Percentiles rank a stretch among this genome's conserved stretches.
Conservation (phyloP, 2,329 filamentous ascomycete genomes). For the Lecanosticta acicola region DNA sequence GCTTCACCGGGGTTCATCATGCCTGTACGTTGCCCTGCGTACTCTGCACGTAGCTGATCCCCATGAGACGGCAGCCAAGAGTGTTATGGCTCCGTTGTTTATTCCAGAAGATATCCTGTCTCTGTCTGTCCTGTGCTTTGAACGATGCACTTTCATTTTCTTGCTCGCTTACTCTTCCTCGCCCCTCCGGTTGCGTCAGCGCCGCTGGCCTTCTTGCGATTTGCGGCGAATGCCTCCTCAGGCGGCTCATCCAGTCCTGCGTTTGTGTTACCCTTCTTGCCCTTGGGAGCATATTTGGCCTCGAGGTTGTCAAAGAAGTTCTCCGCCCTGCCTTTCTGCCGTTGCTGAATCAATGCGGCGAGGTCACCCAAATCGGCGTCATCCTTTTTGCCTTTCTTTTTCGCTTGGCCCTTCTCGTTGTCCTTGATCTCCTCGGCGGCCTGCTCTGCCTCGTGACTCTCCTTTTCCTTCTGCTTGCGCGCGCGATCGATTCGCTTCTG, state of each 20-base stretch:
- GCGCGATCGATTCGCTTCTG: conserved; percentile 50
- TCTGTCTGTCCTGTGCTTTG: not conserved
- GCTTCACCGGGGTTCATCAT: no score
- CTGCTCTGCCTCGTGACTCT: conserved; percentile 55
- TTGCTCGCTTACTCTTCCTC: conserved; percentile 20
- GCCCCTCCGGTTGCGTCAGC: conserved; percentile 8
- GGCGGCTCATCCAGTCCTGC: conserved; percentile 51
- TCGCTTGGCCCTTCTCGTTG: conserved; percentile 67
- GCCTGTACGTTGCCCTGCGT: no score
- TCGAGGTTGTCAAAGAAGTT: conserved; percentile 67
- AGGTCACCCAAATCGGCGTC: conserved; percentile 46
- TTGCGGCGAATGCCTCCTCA: conserved; percentile 56
- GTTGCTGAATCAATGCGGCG: conserved; percentile 67
- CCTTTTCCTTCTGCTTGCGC: conserved; percentile 63
- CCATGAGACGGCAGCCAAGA: no score
- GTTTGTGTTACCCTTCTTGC: conserved; percentile 49
- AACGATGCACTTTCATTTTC: conserved; percentile 8
- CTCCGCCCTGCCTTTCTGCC: conserved; percentile 58
- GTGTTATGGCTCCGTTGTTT: no score
- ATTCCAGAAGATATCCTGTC: no score
- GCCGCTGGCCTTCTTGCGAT: conserved; percentile 24
- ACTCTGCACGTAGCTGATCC: no score
- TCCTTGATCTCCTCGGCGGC: conserved; percentile 72
- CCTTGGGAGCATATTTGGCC: conserved; percentile 60
- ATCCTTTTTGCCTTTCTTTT: conserved; percentile 41